Base-by-base conservation (phyloP, 768 basidiomycete genomes). In the Phaeotremella fagi region DNA sequence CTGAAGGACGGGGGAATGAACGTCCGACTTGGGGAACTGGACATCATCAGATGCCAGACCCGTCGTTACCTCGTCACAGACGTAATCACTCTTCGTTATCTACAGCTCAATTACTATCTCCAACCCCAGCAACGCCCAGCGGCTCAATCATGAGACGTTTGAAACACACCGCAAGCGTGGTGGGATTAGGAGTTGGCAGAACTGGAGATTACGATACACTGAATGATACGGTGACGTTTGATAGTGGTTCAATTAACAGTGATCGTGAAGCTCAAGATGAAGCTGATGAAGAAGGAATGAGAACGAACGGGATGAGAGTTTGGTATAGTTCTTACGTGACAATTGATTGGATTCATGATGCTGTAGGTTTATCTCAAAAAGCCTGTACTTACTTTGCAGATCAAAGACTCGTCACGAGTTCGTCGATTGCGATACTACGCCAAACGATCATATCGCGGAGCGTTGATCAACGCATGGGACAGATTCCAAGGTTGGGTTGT, bases 261-360 rank as follows among this genome's bases (percentile, higher is more conserved):
- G 25, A 43, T 7, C 54, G 45, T 14, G 67, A 55, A 23, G 59
- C 57, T 31, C 58, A 62, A 38, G 64, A 67, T 33, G 45, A 64
- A 48, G 58, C 48, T 15, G 72, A 72, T 23, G 72, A 67, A 43
- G 58, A 71, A 16, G 85, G 83, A 52, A 79, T 82, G 27, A 83
- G 82, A 66, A 82, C 83, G 45, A 94, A 94, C 61, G 91, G 91
- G 29, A 84, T 89, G 52, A 62, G 76, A 44, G 70, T 73, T 24
- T 77, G 76, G 76, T 77, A 74, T 50, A 68, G 67, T 48, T 61
- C 87, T 2, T 94, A 85, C 76, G 84, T 88, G 0, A 90, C 87
- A 18, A 86, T 94, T 52, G 91, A 97, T 74, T 97, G 92, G 94
- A 78, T 97, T 49, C 94, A 97, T 65, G 94, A 97, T 76, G 82